Evolutionary conservation across 495 filamentous ascomycete genomes (phyloP), one percentile per base, ranked within the genome.

Genomic region (Penicilliopsis zonata): DNA sequence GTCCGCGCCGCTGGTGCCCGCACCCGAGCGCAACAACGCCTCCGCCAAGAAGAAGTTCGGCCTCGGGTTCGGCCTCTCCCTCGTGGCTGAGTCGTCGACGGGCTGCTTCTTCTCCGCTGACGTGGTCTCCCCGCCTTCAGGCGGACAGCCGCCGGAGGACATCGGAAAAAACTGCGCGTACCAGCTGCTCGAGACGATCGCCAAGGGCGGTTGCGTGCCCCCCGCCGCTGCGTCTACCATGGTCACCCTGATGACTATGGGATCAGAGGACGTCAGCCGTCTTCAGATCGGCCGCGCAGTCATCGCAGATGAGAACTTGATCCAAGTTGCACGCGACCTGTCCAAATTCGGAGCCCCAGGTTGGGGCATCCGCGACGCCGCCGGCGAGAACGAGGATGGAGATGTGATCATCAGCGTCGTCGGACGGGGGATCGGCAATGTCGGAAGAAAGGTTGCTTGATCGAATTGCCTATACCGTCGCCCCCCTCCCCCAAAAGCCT

Each of bases 221-320:
- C 66, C 63, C 16, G 70, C 74, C 1, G 80, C 82, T 2, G 73
- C 73, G 3, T 56, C 69, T 3, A 84, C 76, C 0, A 68, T 92
- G 54, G 49, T 96, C 14, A 83, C 73, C 16, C 63, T 96, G 23
- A 99, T 99, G 92, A 86, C 85, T 18, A 95, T 99, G 90, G 88
- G 92, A 2, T 70, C 69, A 0, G 76, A 80, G 41, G 76, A 81
- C 50, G 76, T 81, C 32, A 76, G 76, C n/a, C 59, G 76, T 18
- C 33, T 81, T 35, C 61, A 70, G 40, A 37, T 72, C 19, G 66
- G 66, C 9, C 77, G 75, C 37, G 81, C 86, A 12, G 78, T 94
- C 2, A 47, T 95, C 26, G 86, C 76, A 3, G 76, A 71, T 14
- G 84, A 93, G 47, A 75, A 80, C 41, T 55, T 83, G 15, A 72